These are phyloP conservation scores for Sanghuangporus weigelae DNA, from an alignment of 1,284 basidiomycete species.

Conservation along the genomic window DNA sequence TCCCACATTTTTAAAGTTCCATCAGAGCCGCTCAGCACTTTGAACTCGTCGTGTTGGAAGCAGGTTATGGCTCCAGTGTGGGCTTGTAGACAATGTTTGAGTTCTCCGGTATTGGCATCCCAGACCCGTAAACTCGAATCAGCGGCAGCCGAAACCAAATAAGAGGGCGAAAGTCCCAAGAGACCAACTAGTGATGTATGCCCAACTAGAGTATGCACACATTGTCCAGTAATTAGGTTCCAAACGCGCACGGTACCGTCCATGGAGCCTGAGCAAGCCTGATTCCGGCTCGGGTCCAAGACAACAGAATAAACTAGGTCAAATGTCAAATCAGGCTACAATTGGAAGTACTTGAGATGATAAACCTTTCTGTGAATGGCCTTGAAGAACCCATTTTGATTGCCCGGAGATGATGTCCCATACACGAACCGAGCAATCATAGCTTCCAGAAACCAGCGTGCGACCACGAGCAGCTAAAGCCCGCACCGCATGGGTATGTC, in stretches of 20 bases:
- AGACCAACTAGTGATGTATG: conserved; percentile 88
- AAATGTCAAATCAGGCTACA: neutral
- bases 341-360: neutral
- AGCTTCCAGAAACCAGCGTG: conserved; percentile 90
- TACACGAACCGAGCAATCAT: conserved; percentile 88
- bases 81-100: conserved; percentile 76
- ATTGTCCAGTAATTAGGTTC: conserved; percentile 78
- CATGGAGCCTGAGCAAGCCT: conserved; percentile 94
- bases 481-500: conserved; percentile 87
- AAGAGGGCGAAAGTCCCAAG: conserved; percentile 80
- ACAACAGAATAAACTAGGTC: conserved; percentile 84
- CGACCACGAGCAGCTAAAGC: conserved; percentile 88
- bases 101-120: conserved; percentile 79
- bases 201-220: conserved; percentile 74
- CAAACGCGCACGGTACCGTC: conserved; percentile 93
- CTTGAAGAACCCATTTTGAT: conserved; percentile 75
- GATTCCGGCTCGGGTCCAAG: conserved; percentile 76
- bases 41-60: conserved; percentile 96
- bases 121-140: conserved; percentile 91
- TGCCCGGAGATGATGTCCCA: conserved; percentile 92
- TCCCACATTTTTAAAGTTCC: conserved; percentile 99
- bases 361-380: conserved; percentile 88
- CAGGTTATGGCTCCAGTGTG: conserved; percentile 95
- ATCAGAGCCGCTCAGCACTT: conserved; percentile 89
- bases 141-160: conserved; percentile 89